Percentiles rank a stretch among this genome's conserved stretches.
Conservation (phyloP, 441 rosid genomes). For the Erodium texanum region DNA sequence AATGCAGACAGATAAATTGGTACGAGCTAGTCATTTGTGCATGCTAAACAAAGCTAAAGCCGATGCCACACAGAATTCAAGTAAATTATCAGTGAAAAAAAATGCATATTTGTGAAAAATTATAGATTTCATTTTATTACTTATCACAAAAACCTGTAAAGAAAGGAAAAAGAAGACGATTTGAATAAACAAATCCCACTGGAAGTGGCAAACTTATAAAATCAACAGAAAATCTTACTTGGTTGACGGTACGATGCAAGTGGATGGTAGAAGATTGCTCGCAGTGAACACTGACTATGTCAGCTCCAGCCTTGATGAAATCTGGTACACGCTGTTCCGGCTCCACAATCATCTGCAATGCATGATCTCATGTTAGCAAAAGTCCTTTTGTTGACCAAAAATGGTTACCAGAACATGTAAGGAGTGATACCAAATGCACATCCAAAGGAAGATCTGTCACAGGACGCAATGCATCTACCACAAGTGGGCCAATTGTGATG, state of each 20-base stretch:
- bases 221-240: constrained; percentile 31
- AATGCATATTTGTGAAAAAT: not conserved
- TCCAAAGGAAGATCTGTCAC: constrained; percentile 94
- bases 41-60: constrained; percentile 12
- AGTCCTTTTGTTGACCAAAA: constrained; percentile 1
- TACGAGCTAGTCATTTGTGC: not conserved
- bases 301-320: constrained; percentile 95
- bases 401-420: constrained; percentile 8
- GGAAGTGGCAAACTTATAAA: no score
- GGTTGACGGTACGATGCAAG: constrained; percentile 67
- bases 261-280: constrained; percentile 87
- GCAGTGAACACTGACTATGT: constrained; percentile 88
- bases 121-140: not conserved
- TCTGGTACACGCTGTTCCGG: constrained; percentile 86
- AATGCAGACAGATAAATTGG: constrained; percentile 12
- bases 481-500: constrained; percentile 93
- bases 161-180: not conserved
- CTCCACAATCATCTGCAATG: constrained; percentile 81
- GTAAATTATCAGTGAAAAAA: not conserved
- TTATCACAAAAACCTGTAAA: not conserved
- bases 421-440: constrained; percentile 75
- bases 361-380: constrained; percentile 18
- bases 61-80: not conserved
- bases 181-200: not conserved
- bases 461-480: constrained; percentile 93